Percentiles rank a stretch among this genome's conserved stretches.
phyloP scores from a whole-genome alignment of 495 filamentous ascomycete species.

The Xylaria telfairii region DNA sequence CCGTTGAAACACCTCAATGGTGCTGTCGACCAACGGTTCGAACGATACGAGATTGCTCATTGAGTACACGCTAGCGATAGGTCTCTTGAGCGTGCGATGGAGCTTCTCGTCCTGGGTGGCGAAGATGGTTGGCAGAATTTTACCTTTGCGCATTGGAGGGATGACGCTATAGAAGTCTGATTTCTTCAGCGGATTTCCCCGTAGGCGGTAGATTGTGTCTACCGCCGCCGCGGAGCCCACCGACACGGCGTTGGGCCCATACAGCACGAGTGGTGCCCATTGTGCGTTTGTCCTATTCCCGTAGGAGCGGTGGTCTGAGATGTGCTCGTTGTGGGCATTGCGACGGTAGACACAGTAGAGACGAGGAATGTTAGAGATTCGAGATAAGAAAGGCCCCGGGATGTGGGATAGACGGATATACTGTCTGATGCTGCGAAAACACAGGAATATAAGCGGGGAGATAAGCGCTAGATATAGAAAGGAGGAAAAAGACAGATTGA shows the following conservation, averaged over 20 bases:
- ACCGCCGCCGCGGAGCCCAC: slow-evolving; percentile 6
- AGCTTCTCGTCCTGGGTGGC: slow-evolving; percentile 44
- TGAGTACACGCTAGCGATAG: slow-evolving; percentile 47
- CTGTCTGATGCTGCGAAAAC: slow-evolving; percentile 4
- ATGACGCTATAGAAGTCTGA: slow-evolving; percentile 43
- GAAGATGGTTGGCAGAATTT: slow-evolving; percentile 40
- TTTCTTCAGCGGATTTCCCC: slow-evolving; percentile 25
- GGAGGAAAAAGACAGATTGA: too few species aligned
- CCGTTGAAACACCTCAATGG: slow-evolving; percentile 34
- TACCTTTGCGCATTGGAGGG: slow-evolving; percentile 33
- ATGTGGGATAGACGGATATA: slow-evolving; percentile 39
- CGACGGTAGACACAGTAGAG: slow-evolving; percentile 37
- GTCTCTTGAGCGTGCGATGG: slow-evolving; percentile 45
- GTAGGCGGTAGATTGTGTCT: slow-evolving; percentile 20
- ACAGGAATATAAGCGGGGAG: too few species aligned
- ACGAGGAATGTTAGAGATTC: slow-evolving; percentile 43
- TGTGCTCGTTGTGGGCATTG: slow-evolving; percentile 39
- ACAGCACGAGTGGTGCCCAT: too few species aligned
- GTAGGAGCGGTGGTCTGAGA: background rate
- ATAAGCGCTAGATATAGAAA: too few species aligned
- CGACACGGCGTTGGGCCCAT: slow-evolving; percentile 20
- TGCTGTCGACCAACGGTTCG: slow-evolving; percentile 15
- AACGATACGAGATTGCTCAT: slow-evolving; percentile 44
- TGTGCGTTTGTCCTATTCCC: too few species aligned
- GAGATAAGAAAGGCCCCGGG: slow-evolving; percentile 52